Conservation (phyloP, 495 filamentous ascomycete genomes). For the Podospora anserina region DNA sequence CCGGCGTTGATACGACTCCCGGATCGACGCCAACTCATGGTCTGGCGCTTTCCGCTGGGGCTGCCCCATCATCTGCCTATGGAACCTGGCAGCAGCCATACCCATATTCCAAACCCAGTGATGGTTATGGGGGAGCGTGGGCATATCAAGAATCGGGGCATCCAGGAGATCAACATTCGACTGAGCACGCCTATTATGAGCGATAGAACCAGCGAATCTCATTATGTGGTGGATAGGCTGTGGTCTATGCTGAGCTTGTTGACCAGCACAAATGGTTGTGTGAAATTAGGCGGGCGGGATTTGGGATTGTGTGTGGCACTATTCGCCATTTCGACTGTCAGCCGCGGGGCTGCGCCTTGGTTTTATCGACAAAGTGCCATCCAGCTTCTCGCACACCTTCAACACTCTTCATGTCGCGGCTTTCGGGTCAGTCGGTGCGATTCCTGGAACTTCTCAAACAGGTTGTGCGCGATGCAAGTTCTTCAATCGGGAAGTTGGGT, state of each 20-base stretch:
- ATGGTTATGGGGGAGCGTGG: constrained; percentile 41
- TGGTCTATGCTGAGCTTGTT: constrained; percentile 3
- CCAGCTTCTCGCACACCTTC: background rate
- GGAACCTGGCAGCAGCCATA: constrained; percentile 45
- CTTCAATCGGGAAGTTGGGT: constrained; percentile 28
- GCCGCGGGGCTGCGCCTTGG: background rate
- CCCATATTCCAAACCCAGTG: constrained; percentile 37
- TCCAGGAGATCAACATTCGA: constrained; percentile 31
- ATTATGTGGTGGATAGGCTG: background rate
- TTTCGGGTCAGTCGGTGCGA: constrained; percentile 19
- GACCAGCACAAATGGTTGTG: background rate
- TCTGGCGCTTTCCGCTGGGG: constrained; percentile 42
- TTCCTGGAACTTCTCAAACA: constrained; percentile 13
- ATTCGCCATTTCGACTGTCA: background rate
- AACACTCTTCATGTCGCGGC: background rate
- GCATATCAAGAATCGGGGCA: constrained; percentile 34
- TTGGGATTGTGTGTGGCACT: background rate
- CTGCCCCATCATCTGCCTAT: constrained; percentile 40
- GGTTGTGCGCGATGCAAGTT: constrained; percentile 22
- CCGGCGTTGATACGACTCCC: constrained; percentile 37
- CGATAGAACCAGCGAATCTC: constrained; percentile 13
- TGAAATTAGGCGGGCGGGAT: background rate
- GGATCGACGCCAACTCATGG: constrained; percentile 34
- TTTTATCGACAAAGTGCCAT: background rate
- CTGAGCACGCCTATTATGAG: constrained; percentile 36